These are phyloP conservation scores for Scedosporium boydii DNA, from an alignment of 2,329 filamentous ascomycete species.

Conservation along the genomic window DNA sequence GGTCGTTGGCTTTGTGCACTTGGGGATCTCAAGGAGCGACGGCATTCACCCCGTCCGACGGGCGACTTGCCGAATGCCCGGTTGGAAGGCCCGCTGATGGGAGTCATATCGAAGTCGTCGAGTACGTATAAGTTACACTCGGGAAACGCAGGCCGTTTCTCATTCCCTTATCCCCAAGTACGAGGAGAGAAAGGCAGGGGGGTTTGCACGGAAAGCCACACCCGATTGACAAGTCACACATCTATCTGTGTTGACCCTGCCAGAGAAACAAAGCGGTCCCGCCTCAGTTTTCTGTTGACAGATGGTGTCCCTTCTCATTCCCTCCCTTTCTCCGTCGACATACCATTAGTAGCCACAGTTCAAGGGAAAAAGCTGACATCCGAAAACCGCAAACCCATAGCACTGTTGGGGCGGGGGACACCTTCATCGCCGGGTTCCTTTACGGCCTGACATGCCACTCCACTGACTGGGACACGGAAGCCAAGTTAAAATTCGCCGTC, in stretches of 20 bases:
- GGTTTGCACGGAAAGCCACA: background rate
- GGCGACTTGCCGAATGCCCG: slow-evolving; percentile 24
- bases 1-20: slow-evolving; percentile 30
- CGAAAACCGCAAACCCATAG: slow-evolving; percentile 27
- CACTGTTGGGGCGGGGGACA: slow-evolving; percentile 65
- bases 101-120: slow-evolving; percentile 36
- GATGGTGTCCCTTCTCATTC: background rate
- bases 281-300: background rate
- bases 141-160: slow-evolving; percentile 1
- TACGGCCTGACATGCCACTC: slow-evolving; percentile 46
- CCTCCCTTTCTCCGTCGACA: background rate
- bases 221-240: background rate
- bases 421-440: slow-evolving; percentile 63
- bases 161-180: background rate
- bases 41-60: slow-evolving; percentile 13
- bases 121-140: slow-evolving; percentile 38
- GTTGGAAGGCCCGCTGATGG: slow-evolving; percentile 26
- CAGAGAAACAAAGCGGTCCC: too few relatives aligned
- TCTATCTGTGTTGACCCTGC: background rate
- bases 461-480: slow-evolving; percentile 35
- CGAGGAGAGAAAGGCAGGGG: background rate
- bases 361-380: background rate
- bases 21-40: slow-evolving; percentile 37
- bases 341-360: background rate
- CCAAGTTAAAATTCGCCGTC: slow-evolving; percentile 52